Percentiles rank a stretch among this genome's conserved stretches.
Conservation (phyloP, 306 rosid genomes). For the Corylus avellana region DNA sequence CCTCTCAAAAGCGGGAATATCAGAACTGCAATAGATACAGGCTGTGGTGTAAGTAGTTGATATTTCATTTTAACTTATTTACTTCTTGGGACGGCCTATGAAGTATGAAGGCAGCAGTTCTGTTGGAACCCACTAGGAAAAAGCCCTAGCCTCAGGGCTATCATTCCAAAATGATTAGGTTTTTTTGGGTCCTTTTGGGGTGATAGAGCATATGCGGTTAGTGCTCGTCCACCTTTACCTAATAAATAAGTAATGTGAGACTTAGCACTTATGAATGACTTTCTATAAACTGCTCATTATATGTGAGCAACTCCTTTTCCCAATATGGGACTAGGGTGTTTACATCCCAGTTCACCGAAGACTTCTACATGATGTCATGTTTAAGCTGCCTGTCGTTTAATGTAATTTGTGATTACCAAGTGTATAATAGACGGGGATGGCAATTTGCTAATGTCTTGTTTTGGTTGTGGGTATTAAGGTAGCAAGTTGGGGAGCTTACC, state of each 20-base stretch:
- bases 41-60: conserved; percentile 90
- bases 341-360: background rate
- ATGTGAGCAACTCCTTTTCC: no score
- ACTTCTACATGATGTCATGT: background rate
- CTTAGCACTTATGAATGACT: no score
- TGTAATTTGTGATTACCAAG: background rate
- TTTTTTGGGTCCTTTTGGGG: no score
- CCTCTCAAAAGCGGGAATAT: conserved; percentile 70
- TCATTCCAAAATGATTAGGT: no score
- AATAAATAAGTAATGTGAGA: no score
- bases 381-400: background rate
- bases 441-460: conserved; percentile 2
- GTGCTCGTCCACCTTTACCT: no score
- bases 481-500: conserved; percentile 97
- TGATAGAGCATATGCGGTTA: no score
- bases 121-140: no score
- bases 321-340: no score
- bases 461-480: conserved; percentile 51
- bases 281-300: no score
- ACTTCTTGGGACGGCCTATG: background rate
- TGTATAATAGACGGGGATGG: background rate
- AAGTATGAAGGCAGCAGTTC: background rate
- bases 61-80: background rate
- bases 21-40: conserved; percentile 94
- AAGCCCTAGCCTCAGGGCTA: no score